These are phyloP conservation scores for Gloeostereum incarnatum DNA, from an alignment of 768 basidiomycete genomes.

Conservation along the genomic window DNA sequence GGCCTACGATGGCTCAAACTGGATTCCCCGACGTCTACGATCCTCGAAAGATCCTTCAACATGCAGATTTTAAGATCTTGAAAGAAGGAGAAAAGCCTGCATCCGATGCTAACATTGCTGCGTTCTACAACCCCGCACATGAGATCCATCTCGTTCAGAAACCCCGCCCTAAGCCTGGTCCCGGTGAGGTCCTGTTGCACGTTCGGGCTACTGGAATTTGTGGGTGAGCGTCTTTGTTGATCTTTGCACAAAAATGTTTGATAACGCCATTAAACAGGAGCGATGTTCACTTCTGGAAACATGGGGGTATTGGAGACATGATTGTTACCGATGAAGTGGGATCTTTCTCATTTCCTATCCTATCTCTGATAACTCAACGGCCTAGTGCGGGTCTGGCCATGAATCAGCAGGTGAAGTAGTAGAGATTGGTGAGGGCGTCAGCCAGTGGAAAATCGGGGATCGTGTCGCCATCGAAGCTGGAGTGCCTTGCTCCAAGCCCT, in stretches of 20 bases:
- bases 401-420: slow-evolving; percentile 63
- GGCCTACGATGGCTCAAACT: slow-evolving; percentile 12
- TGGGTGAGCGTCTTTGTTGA: slow-evolving; percentile 30
- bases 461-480: slow-evolving; percentile 63
- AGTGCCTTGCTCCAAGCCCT: slow-evolving; percentile 55
- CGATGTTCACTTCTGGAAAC: slow-evolving; percentile 69
- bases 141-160: slow-evolving; percentile 64
- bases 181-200: slow-evolving; percentile 57
- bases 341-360: background rate
- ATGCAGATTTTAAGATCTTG: slow-evolving; percentile 46
- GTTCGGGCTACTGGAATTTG: slow-evolving; percentile 65
- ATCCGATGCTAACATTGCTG: slow-evolving; percentile 43
- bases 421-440: slow-evolving; percentile 58
- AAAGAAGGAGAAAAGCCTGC: slow-evolving; percentile 37
- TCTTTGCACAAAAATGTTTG: background rate
- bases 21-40: slow-evolving; percentile 39
- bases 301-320: slow-evolving; percentile 64
- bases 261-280: slow-evolving; percentile 29
- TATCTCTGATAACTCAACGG: background rate
- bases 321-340: slow-evolving; percentile 56
- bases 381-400: slow-evolving; percentile 58
- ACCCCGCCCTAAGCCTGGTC: slow-evolving; percentile 47
- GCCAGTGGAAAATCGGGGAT: slow-evolving; percentile 56
- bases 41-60: slow-evolving; percentile 46
- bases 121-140: slow-evolving; percentile 54